These are phyloP conservation scores for Magnaporthales sp. DNA, from an alignment of 2,329 filamentous ascomycete species.

Conservation along the genomic window DNA sequence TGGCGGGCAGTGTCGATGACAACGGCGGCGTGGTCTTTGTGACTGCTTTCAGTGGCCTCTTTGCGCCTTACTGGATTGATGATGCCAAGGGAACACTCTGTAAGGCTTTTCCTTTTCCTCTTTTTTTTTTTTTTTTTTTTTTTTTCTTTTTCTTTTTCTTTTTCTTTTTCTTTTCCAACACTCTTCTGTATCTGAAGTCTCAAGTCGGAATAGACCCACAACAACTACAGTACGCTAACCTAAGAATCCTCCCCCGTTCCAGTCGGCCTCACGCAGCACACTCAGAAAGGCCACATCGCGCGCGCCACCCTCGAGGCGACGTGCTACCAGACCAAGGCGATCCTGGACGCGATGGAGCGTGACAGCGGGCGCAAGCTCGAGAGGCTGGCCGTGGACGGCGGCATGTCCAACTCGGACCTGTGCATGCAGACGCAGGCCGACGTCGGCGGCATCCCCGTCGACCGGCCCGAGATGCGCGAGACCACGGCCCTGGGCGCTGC, in stretches of 20 bases:
- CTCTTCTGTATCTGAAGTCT: no score
- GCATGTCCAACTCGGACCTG: conserved; percentile 80
- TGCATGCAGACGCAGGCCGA: conserved; percentile 91
- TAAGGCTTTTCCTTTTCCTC: conserved; percentile 27
- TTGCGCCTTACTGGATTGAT: conserved; percentile 92
- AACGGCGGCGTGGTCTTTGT: conserved; percentile 82
- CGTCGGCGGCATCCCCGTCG: conserved; percentile 72
- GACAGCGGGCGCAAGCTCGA: conserved; percentile 71
- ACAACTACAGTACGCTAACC: not conserved
- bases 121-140: not conserved
- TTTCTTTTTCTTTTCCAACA: no score
- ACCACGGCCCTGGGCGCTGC: conserved; percentile 83
- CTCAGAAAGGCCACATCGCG: conserved; percentile 76
- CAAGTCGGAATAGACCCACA: not conserved
- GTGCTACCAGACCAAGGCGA: conserved; percentile 88
- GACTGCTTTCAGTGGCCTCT: conserved; percentile 83
- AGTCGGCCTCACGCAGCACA: conserved; percentile 80
- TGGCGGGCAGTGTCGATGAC: conserved; percentile 49
- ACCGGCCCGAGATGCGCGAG: conserved; percentile 81
- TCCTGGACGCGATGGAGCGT: conserved; percentile 83
- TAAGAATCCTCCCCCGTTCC: not conserved
- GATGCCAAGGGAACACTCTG: conserved; percentile 82
- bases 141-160: no score
- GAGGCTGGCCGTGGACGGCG: conserved; percentile 76
- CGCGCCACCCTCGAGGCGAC: conserved; percentile 85